Evolutionary conservation across 108 stramenopile genomes (phyloP).

Genomic region (Nannochloropsis salina): DNA sequence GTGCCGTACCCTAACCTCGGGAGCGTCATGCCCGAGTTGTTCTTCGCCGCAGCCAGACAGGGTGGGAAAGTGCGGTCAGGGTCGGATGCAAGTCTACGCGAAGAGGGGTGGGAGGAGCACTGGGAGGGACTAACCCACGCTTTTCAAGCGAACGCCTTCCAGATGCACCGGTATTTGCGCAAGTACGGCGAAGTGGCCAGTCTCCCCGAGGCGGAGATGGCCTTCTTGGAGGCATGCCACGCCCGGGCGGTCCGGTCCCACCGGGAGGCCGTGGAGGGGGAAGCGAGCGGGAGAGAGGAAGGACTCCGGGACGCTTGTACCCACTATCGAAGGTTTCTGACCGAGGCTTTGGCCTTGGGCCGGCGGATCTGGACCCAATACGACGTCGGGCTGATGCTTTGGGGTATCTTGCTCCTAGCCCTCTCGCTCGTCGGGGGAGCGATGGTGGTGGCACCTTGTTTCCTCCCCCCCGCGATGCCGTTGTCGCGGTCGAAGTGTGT

Average conservation of each 20-base stretch:
- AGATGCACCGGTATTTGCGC: not conserved
- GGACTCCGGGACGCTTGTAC: conserved; percentile 21
- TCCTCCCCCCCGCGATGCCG: not conserved
- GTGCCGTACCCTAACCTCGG: conserved; percentile 92
- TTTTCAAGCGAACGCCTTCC: not conserved
- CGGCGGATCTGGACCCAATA: conserved; percentile 43
- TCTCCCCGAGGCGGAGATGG: not conserved
- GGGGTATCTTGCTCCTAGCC: conserved; percentile 28
- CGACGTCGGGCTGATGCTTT: conserved; percentile 34
- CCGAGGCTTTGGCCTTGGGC: conserved; percentile 32
- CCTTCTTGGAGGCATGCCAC: not conserved
- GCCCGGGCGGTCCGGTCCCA: not conserved
- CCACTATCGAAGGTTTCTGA: conserved; percentile 30
- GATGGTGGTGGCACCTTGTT: not conserved
- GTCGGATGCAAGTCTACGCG: not conserved
- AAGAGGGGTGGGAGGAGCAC: not conserved
- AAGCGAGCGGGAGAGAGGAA: not conserved
- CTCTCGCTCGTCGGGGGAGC: conserved; percentile 13
- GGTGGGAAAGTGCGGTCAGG: not conserved
- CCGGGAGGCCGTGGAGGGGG: not conserved
- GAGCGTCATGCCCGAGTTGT: conserved; percentile 68
- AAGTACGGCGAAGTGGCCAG: conserved; percentile 12
- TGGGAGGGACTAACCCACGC: not conserved
- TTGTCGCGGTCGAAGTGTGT: not conserved
- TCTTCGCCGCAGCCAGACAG: conserved; percentile 22